Evolutionary conservation across 257 asterid species (phyloP), one percentile per base, ranked within the genome.

Genomic region (Scutellaria barbata): DNA sequence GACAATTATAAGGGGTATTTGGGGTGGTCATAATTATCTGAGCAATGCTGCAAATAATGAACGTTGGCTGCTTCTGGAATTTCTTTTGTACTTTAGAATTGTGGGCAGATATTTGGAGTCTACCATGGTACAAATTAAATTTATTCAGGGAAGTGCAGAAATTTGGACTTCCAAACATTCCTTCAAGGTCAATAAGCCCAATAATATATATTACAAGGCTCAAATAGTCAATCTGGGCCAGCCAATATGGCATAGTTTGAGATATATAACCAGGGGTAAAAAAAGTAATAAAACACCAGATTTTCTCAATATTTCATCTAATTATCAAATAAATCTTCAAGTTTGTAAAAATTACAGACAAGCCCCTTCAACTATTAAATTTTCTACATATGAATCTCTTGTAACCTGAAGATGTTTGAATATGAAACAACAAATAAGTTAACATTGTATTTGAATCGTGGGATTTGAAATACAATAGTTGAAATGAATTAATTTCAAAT

Each of bases 1-100:
- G 14, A 46, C 5, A 10, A 46, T 22, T 22, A 10, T 41, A 17
- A 77, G 76, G 80, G 79, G 64, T 77, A 76, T 78, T 74, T 75
- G 83, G 83, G 79, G 13, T 17, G 71, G 46, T 43, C 51, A 53
- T 50, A 43, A 13, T 41, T 65, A 33, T 52, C 8, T 76, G 20
- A 43, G 45, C 69, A 20, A 45, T 64, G 37, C 74, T 37, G 69
- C 58, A 56, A 40, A 52, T 30, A 30, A 30, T 66, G 33, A 50
- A 58, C 14, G 30, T 60, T 30, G 72, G 68, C 17, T 62, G 50
- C 45, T 54, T 66, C 72, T 76, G 53, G 48, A 76, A 65, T 66
- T 66, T 74, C 65, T 76, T 30, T 62, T 68, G 73, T 72, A 39
- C 73, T 82, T 73, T 33, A 46, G 39, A 58, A 58, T 64, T 30